A percentile compares a stretch with the other conserved stretches of the same genome.
Conservation (phyloP, 108 stramenopile genomes). For the Bacterosira constricta region DNA sequence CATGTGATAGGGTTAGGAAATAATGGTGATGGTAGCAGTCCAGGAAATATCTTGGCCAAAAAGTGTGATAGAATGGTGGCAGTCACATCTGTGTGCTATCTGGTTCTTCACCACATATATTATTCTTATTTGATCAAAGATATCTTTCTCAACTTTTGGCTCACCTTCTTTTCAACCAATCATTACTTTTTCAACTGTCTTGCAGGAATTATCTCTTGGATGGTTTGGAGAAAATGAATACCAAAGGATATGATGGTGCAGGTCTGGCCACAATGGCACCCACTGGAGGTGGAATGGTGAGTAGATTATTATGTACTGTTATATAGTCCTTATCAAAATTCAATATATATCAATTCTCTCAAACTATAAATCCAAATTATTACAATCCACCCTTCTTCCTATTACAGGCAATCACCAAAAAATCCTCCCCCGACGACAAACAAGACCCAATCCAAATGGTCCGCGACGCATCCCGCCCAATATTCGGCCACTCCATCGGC, state of each 20-base stretch:
- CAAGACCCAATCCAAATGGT: constrained; percentile 76
- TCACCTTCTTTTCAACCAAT: too few species aligned
- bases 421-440: constrained; percentile 67
- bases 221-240: constrained; percentile 82
- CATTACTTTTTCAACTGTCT: too few species aligned
- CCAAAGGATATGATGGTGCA: constrained; percentile 89
- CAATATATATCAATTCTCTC: background rate
- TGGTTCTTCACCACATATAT: background rate
- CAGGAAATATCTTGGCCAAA: too few species aligned
- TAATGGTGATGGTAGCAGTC: too few species aligned
- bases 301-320: constrained; percentile 10
- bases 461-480: constrained; percentile 36
- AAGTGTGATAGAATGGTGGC: too few species aligned
- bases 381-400: background rate
- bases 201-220: constrained; percentile 66
- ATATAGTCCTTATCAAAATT: background rate
- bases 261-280: constrained; percentile 74
- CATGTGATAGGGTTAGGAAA: too few species aligned
- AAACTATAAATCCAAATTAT: background rate
- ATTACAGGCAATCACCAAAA: constrained; percentile 65
- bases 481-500: constrained; percentile 60
- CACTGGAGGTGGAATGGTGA: constrained; percentile 25
- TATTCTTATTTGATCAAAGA: background rate
- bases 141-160: too few species aligned
- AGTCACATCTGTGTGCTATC: background rate